Evolutionary conservation across 2,329 filamentous ascomycete genomes (phyloP).

Genomic region (Hysterium pulicare): DNA sequence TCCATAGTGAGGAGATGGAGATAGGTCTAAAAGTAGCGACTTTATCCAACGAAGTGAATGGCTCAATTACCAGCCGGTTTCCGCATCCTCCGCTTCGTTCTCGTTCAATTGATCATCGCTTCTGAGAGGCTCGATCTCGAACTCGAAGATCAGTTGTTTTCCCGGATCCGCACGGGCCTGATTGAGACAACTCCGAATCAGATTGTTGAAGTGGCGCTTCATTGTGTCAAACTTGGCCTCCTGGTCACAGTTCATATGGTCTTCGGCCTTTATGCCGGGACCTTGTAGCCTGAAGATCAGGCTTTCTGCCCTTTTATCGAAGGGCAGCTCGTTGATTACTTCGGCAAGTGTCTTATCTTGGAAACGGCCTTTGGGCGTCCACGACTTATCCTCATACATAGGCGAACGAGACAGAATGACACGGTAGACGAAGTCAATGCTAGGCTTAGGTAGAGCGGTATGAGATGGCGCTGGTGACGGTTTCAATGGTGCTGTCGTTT

Average conservation of each 20-base stretch:
- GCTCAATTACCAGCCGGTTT: background rate
- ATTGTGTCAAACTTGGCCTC: conserved; percentile 1
- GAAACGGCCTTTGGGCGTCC: conserved; percentile 7
- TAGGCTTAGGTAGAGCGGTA: background rate
- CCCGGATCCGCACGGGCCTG: background rate
- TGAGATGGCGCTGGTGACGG: background rate
- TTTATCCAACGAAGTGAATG: no score
- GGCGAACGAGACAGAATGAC: conserved; percentile 5
- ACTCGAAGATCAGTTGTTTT: background rate
- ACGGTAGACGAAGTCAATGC: conserved; percentile 6
- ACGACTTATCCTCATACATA: background rate
- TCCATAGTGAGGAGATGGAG: no score
- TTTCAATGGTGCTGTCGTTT: background rate
- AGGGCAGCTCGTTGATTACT: conserved; percentile 5
- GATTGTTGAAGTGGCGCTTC: conserved; percentile 3
- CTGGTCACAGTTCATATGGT: conserved; percentile 2
- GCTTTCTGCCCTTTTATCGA: conserved; percentile 2
- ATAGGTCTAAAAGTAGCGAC: no score
- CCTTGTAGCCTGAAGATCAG: conserved; percentile 3
- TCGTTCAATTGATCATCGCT: background rate
- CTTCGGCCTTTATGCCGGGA: conserved; percentile 3
- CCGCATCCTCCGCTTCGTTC: background rate
- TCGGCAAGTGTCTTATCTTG: conserved; percentile 6
- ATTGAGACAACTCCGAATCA: background rate
- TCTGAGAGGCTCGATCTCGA: conserved; percentile 1